Evolutionary conservation across 148 eudicot genomes (phyloP), one percentile per base, ranked within the genome.

Genomic region (Cornus florida): DNA sequence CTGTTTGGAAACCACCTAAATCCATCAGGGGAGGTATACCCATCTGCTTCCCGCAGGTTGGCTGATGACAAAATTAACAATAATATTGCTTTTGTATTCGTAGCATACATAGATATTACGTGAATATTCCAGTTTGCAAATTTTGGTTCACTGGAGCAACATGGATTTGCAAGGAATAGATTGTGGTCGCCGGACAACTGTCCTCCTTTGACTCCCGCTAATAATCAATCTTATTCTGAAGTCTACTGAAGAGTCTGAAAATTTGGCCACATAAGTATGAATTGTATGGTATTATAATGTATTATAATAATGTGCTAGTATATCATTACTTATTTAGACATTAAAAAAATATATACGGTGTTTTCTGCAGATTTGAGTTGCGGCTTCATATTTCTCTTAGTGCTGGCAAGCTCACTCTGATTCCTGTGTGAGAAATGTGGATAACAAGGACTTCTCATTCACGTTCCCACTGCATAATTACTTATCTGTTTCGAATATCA

Each of bases 121-220:
- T 82, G 69, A 32, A 22, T 81, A 62, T 78, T 85, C 68, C 72
- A 93, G 97, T 89, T 89, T 90, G 89, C 90, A 81, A 91, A 89
- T 86, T 89, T 90, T 69, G 97, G 93, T 81, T 84, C 92, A 57
- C 86, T 91, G 82, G 95, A 91, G 89, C 91, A 84, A 89, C 88
- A 90, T 89, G 97, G 95, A 76, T 90, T 93, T 89, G 93, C 92
- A 84, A 87, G 97, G 87, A 93, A 85, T 88, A 93, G 90, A 84
- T 72, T 87, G 73, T 93, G 97, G 97, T 84, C 89, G n/a, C 48
- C 90, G 80, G 97, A 93, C 75, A 66, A 59, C 67, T 78, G 82
- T 73, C 95, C 97, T 57, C 97, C 97, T 60, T 76, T 90, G 74
- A 82, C 93, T 71, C 90, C 93, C 67, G 85, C 82, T 33, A 88